Conservation (phyloP, 129 eudicot species). For the Lactuca sativa region DNA sequence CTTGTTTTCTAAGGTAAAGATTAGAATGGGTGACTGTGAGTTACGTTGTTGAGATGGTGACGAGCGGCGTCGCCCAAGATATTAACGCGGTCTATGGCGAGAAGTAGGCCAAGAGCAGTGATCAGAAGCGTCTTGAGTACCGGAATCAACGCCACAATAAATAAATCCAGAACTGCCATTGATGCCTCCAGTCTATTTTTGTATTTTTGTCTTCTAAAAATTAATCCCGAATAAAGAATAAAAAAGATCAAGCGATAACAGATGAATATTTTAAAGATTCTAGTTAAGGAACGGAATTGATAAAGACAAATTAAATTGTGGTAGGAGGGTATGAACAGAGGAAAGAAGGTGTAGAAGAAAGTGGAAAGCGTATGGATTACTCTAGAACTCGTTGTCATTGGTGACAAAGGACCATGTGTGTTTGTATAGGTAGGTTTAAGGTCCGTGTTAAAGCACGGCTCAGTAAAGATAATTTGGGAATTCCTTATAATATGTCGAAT, state of each 20-base stretch:
- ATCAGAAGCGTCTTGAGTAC: slow-evolving; percentile 55
- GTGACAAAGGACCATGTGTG: neutral
- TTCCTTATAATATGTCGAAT: no score
- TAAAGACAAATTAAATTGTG: no score
- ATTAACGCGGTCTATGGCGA: slow-evolving; percentile 50
- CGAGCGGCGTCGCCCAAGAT: slow-evolving; percentile 53
- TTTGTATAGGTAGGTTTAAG: no score
- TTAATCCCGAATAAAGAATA: neutral
- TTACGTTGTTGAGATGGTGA: slow-evolving; percentile 55
- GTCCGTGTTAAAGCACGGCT: no score
- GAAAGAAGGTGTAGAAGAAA: no score
- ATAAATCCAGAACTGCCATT: slow-evolving; percentile 51
- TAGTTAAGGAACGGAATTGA: no score
- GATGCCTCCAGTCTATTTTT: neutral
- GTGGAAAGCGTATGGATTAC: no score
- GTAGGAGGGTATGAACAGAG: no score
- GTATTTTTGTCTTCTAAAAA: no score
- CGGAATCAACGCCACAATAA: slow-evolving; percentile 59
- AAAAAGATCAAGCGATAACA: no score
- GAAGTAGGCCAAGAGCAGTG: slow-evolving; percentile 47
- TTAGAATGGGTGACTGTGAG: neutral
- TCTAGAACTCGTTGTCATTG: neutral
- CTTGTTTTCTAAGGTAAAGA: neutral
- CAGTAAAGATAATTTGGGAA: no score
- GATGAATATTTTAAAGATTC: no score